Conservation (phyloP, 2,329 filamentous ascomycete species). For the Fusarium musae region DNA sequence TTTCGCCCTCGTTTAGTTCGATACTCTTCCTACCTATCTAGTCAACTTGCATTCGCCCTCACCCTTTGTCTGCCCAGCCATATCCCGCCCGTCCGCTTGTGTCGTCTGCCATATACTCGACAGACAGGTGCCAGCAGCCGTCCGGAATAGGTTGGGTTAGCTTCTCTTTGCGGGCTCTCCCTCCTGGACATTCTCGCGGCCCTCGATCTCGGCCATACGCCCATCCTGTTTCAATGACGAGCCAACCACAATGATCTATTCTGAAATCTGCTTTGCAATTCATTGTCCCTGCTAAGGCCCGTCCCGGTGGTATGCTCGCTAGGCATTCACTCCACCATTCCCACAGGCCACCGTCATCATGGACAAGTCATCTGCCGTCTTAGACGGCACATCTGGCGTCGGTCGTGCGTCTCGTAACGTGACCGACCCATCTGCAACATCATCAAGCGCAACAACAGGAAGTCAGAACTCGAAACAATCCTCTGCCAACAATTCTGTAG, state of each 20-base stretch:
- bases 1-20: conserved; percentile 8
- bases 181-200: conserved; percentile 26
- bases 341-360: conserved; percentile 46
- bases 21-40: neutral
- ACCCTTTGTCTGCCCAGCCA: conserved; percentile 37
- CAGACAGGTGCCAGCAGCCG: conserved; percentile 39
- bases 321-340: conserved; percentile 44
- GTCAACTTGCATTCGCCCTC: conserved; percentile 17
- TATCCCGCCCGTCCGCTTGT: conserved; percentile 40
- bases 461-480: conserved; percentile 51
- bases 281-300: conserved; percentile 46
- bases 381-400: conserved; percentile 42
- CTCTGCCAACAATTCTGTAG: conserved; percentile 51
- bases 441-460: conserved; percentile 41
- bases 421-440: conserved; percentile 36
- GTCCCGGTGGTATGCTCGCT: conserved; percentile 49
- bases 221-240: conserved; percentile 46
- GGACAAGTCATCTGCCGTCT: conserved; percentile 49
- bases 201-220: conserved; percentile 35
- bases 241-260: conserved; percentile 51
- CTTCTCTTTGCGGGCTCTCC: conserved; percentile 33
- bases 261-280: conserved; percentile 43
- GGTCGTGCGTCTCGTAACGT: conserved; percentile 34
- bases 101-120: conserved; percentile 38
- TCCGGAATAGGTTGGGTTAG: conserved; percentile 47